A percentile compares a stretch with the other conserved stretches of the same genome.
phyloP scores from a whole-genome alignment of 2,329 filamentous ascomycete genomes.

The Fusarium pilosicola region DNA sequence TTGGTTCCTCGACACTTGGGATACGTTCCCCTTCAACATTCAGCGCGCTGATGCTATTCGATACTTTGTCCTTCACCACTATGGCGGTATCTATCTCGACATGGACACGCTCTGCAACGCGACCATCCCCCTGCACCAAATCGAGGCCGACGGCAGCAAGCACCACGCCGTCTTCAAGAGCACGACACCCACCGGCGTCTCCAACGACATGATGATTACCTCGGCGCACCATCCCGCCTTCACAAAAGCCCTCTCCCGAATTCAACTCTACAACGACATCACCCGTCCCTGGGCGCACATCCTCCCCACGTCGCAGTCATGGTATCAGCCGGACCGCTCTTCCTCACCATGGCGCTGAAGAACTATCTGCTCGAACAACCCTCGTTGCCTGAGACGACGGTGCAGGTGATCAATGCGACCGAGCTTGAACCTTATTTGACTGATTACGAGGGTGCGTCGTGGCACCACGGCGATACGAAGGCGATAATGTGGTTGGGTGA shows the following conservation, averaged over 20 bases:
- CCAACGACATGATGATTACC: conserved; percentile 82
- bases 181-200: conserved; percentile 80
- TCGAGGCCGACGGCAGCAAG: conserved; percentile 37
- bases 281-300: conserved; percentile 69
- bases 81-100: conserved; percentile 79
- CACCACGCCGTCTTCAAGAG: conserved; percentile 48
- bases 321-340: conserved; percentile 80
- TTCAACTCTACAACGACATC: conserved; percentile 69
- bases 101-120: conserved; percentile 48
- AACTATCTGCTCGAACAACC: conserved; percentile 70
- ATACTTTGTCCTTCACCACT: conserved; percentile 78
- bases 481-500: conserved; percentile 60
- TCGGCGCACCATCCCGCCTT: conserved; percentile 80
- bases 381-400: conserved; percentile 38
- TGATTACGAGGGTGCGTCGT: conserved; percentile 54
- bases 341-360: conserved; percentile 79
- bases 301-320: conserved; percentile 80
- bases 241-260: conserved; percentile 71
- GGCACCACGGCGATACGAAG: conserved; percentile 59
- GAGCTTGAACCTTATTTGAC: conserved; percentile 47
- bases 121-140: conserved; percentile 42
- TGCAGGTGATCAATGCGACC: conserved; percentile 45
- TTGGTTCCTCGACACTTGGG: conserved; percentile 77
- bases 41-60: conserved; percentile 78
- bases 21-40: conserved; percentile 75